Base-by-base conservation (phyloP, 768 basidiomycete genomes). In the Termitomyces sp. region DNA sequence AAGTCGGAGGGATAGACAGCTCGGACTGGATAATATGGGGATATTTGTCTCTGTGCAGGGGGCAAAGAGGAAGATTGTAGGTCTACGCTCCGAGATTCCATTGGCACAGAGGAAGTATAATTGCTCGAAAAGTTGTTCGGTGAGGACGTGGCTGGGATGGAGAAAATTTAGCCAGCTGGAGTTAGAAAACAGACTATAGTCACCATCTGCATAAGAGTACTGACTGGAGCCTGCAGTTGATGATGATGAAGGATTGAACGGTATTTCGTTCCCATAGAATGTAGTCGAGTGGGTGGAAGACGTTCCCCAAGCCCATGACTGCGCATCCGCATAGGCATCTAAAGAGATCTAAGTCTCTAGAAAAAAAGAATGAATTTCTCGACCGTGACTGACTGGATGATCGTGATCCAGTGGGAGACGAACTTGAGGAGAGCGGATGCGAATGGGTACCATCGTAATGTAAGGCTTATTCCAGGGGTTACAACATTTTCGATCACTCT, bases 201-300 rank as follows among this genome's bases (percentile, higher is more conserved):
- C 60, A 75, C 72, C 66, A 61, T 71, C 71, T 32, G 62, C 64
- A 32, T 72, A 70, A n/a, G 72, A 71, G 36, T 69, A 70, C 22
- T 70, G 66, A 13, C 70, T 72, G 58, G 65, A 68, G 51, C 69
- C 68, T 10, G 66, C 61, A 39, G 58, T 54, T 36, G 60, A 47
- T 2, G 41, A 47, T 2, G 41, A 57, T 37, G 58, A 27, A 22
- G 61, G 42, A 44, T 46, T 27, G 37, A 53, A 37, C 5, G 48
- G 47, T 2, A 39, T 20, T 20, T 37, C 52, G 29, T 53, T 47
- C 46, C 50, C 52, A 37, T 56, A 48, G 32, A 43, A 31, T 26
- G 16, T 37, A 3, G 51, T 42, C 12, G 46, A 46, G 32, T 37
- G 50, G 49, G 22, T 26, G 20, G 52, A 53, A 16, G 57, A 44